Evolutionary conservation across 345 rosid species (phyloP), one percentile per base, ranked within the genome.

Genomic region (Passiflora organensis): DNA sequence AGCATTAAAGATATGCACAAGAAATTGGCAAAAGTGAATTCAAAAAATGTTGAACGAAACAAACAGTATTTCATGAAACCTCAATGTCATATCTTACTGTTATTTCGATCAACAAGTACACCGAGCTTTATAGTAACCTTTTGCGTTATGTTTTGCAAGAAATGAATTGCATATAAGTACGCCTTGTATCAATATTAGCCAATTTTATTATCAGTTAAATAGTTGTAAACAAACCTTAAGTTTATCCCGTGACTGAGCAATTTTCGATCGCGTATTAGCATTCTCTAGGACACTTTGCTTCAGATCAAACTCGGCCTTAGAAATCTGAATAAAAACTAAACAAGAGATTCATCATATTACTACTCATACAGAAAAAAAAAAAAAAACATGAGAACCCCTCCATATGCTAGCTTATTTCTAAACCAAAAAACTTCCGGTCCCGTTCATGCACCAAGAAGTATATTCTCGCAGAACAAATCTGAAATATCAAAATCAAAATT

Each of bases 171-270:
- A n/a, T n/a, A n/a, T n/a, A n/a, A n/a, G n/a, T n/a, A n/a, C n/a
- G n/a, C n/a, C n/a, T n/a, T 28, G 34, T 28, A 28, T 28, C 34
- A 28, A 3, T 28, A 2, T 28, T n/a, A n/a, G n/a, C 34, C 34
- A 3, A 28, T 28, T 28, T 28, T 2, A 28, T 28, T 28, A 28
- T 28, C 34, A 28, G 8, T 28, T 23, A 38, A 23, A 55, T 16
- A 22, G n/a, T n/a, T 25, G 59, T 39, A 50, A 32, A 22, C 17
- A n/a, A 43, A 89, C 99, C 99, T 83, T 91, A 67, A 86, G 69
- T 63, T 93, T 93, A 65, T 86, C 95, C 12, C 97, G 97, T 25
- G 99, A 93, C 43, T 89, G 96, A 69, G 89, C 95, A 60, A 93
- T 80, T 72, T 76, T 85, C 39, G 91, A 81, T 12, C 89, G 80